A percentile compares a stretch with the other conserved stretches of the same genome.
Conservation (phyloP, 148 eudicot species). For the Vaccinium corymbosum region DNA sequence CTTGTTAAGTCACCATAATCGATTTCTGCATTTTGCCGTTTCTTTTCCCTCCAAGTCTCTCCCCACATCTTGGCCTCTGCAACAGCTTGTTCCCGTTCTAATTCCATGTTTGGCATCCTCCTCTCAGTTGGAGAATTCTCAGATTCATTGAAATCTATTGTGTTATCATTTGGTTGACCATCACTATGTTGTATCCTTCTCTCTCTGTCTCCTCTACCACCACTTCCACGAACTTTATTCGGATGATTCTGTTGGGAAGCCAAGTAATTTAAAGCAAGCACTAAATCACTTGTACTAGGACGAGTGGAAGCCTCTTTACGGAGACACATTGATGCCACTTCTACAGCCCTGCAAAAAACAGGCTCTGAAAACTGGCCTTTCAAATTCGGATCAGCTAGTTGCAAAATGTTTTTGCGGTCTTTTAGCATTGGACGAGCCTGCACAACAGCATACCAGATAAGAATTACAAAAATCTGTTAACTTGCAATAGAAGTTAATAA, state of each 20-base stretch:
- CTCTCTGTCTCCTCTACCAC: slow-evolving; percentile 4
- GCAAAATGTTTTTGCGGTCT: slow-evolving; percentile 29
- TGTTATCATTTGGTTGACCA: slow-evolving; percentile 1
- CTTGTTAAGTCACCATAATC: slow-evolving; percentile 19
- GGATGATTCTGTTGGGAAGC: slow-evolving; percentile 28
- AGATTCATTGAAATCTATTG: not conserved
- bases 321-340: slow-evolving; percentile 66
- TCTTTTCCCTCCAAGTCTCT: slow-evolving; percentile 58
- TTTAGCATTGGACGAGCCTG: slow-evolving; percentile 54
- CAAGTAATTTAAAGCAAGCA: slow-evolving; percentile 46
- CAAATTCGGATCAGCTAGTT: slow-evolving; percentile 58
- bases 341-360: slow-evolving; percentile 36
- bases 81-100: slow-evolving; percentile 55
- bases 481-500: not conserved
- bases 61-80: slow-evolving; percentile 88
- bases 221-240: not conserved
- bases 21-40: slow-evolving; percentile 26
- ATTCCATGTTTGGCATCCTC: slow-evolving; percentile 18
- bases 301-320: slow-evolving; percentile 43
- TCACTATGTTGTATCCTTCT: slow-evolving; percentile 6
- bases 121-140: slow-evolving; percentile 7
- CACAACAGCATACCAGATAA: slow-evolving; percentile 7
- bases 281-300: slow-evolving; percentile 54
- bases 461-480: not conserved
- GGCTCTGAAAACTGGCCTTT: slow-evolving; percentile 43